Conservation (phyloP, 225 moss, liverwort and hornwort species). For the Polytrichum formosum region DNA sequence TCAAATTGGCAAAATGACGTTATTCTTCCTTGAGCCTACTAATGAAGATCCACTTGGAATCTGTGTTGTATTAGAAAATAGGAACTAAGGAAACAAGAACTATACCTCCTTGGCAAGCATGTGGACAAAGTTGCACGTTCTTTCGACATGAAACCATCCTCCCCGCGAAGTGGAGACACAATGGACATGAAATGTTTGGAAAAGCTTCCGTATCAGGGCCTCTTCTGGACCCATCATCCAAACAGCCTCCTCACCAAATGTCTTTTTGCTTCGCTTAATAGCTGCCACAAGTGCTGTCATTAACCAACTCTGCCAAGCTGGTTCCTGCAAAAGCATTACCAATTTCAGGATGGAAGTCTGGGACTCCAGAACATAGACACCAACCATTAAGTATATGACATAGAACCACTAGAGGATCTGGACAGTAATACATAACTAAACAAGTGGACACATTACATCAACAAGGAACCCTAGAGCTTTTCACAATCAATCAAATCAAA, state of each 20-base stretch:
- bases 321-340: conserved; percentile 43
- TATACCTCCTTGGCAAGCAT: conserved; percentile 57
- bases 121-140: conserved; percentile 73
- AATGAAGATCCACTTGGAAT: neutral
- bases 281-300: conserved; percentile 61
- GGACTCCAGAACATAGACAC: too few relatives aligned
- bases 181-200: conserved; percentile 61
- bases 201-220: conserved; percentile 57
- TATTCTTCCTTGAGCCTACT: too few relatives aligned
- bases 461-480: too few relatives aligned
- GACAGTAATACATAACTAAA: neutral
- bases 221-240: conserved; percentile 73
- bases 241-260: conserved; percentile 52
- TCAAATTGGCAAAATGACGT: too few relatives aligned
- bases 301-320: conserved; percentile 79
- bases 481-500: too few relatives aligned
- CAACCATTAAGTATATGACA: too few relatives aligned
- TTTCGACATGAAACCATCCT: conserved; percentile 74
- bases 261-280: conserved; percentile 53
- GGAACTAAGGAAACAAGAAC: neutral
- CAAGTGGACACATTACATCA: too few relatives aligned
- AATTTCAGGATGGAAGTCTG: neutral
- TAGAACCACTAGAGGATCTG: neutral
- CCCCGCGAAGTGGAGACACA: conserved; percentile 76
- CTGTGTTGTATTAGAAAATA: too few relatives aligned